Evolutionary conservation across 768 basidiomycete genomes (phyloP), one percentile per base, ranked within the genome.

Genomic region (Gymnopilus junonius): DNA sequence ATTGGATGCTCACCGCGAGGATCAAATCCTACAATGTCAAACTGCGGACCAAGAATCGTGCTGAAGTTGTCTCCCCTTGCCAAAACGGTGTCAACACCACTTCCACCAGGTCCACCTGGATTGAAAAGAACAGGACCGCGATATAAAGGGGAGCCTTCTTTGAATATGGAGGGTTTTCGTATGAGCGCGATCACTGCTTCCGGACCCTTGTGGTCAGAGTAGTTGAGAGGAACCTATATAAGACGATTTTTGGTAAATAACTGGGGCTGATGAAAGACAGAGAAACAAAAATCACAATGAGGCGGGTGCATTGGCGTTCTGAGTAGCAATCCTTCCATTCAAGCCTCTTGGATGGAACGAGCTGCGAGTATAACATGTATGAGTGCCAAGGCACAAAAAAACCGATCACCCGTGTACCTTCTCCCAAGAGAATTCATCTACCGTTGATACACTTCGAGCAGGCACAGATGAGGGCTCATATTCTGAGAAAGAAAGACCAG

Each of bases 81-180:
- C 5, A 21, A 7, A 8, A 79, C 63, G 0, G 75, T 23, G 5
- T 70, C 67, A 3, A 82, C 76, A 4, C 83, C 82, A 59, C 80
- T 79, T 3, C 79, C 80, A 6, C 83, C 83, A 0, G 82, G 83
- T 1, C 83, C 82, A 11, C 82, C 80, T 1, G 82, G 82, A 55
- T 83, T 83, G 65, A 81, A 72, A 5, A 83, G 68, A 12, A 83
- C 70, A 0, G 82, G 82, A 0, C 83, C 83, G 21, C 76, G 77
- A 64, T 83, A 83, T 4, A 11, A 17, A 1, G 69, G 59, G 0
- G 75, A 74, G 21, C 42, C 57, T 1, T 54, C 37, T 0, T 71
- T 63, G 1, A 80, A 60, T 2, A 71, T 60, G 8, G 82, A 75
- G 2, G 79, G 79, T 35, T 76, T 72, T 17, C 81, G 76, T n/a